These are phyloP conservation scores for Crithidia expoeki DNA, from an alignment of 208 protist genomes.

Conservation along the genomic window DNA sequence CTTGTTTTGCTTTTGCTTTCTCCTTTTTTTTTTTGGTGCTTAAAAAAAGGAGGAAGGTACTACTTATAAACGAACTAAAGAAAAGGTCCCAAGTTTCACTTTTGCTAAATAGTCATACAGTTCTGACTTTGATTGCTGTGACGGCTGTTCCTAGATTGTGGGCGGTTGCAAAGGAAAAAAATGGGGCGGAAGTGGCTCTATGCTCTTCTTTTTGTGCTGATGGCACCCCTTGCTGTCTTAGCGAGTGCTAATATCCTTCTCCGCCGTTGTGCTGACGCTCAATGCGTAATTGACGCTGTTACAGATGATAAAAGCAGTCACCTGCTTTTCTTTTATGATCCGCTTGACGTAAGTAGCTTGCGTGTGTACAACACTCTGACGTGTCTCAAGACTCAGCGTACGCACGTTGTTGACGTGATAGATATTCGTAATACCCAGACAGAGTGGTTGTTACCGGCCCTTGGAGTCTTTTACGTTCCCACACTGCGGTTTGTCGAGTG, in stretches of 20 bases:
- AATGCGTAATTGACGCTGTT: constrained; percentile 6
- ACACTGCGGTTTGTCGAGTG: constrained; percentile 17
- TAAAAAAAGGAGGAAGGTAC: too few relatives aligned
- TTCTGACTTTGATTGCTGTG: too few relatives aligned
- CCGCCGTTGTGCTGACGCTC: constrained; percentile 5
- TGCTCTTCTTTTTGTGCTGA: constrained; percentile 12
- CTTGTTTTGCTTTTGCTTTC: too few relatives aligned
- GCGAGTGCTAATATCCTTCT: constrained; percentile 21
- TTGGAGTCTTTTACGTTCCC: constrained; percentile 29
- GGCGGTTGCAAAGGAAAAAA: too few relatives aligned
- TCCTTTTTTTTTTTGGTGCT: too few relatives aligned
- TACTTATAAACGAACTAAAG: too few relatives aligned
- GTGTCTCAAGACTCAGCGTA: constrained; percentile 2
- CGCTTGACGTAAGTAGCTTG: constrained; percentile 36
- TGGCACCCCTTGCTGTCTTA: neutral
- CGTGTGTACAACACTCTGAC: constrained; percentile 32
- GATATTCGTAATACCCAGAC: constrained; percentile 25
- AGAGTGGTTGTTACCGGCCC: constrained; percentile 22
- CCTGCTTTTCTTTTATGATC: constrained; percentile 39
- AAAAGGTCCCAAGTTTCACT: too few relatives aligned
- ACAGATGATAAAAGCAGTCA: constrained; percentile 22
- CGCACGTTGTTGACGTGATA: constrained; percentile 14
- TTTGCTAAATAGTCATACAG: too few relatives aligned
- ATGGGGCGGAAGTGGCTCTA: too few relatives aligned
- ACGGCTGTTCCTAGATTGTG: too few relatives aligned